These are phyloP conservation scores for Phaffia tasmanica DNA, from an alignment of 768 basidiomycete species.

Conservation along the genomic window DNA sequence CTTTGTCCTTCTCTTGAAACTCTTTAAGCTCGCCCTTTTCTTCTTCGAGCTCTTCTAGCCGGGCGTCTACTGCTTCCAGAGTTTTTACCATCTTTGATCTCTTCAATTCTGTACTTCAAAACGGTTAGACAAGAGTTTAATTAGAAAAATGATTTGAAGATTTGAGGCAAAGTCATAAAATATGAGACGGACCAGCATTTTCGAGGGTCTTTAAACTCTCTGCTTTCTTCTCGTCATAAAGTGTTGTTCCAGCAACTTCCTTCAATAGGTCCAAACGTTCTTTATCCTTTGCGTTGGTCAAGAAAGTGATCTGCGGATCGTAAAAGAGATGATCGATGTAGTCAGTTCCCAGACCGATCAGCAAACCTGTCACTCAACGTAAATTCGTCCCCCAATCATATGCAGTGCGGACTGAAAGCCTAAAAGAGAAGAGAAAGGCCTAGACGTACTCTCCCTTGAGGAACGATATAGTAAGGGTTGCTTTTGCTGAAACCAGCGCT, in stretches of 20 bases:
- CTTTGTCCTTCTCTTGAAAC: constrained; percentile 87
- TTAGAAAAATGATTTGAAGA: background rate
- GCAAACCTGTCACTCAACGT: background rate
- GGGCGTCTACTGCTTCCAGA: constrained; percentile 78
- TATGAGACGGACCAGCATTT: constrained; percentile 50
- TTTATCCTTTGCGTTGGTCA: constrained; percentile 93
- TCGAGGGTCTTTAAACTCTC: constrained; percentile 95
- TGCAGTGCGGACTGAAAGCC: background rate
- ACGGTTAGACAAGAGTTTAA: too few relatives aligned
- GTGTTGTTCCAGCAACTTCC: constrained; percentile 95
- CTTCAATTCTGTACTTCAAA: constrained; percentile 53
- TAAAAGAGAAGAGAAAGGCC: background rate
- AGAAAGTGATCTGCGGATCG: constrained; percentile 63
- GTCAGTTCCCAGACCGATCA: background rate
- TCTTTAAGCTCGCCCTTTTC: constrained; percentile 97
- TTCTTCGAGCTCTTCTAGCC: constrained; percentile 82
- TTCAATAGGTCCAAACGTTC: constrained; percentile 90
- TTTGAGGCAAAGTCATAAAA: background rate
- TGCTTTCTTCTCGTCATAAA: constrained; percentile 84
- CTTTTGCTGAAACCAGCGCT: constrained; percentile 93
- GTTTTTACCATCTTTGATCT: constrained; percentile 82
- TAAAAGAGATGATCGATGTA: background rate
- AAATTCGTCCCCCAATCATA: background rate
- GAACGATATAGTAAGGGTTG: constrained; percentile 99
- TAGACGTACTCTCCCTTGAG: constrained; percentile 76